Percentiles rank a stretch among this genome's conserved stretches.
Evolutionary conservation across 75 land plant species (phyloP).

Genomic region (Cunninghamia lanceolata): DNA sequence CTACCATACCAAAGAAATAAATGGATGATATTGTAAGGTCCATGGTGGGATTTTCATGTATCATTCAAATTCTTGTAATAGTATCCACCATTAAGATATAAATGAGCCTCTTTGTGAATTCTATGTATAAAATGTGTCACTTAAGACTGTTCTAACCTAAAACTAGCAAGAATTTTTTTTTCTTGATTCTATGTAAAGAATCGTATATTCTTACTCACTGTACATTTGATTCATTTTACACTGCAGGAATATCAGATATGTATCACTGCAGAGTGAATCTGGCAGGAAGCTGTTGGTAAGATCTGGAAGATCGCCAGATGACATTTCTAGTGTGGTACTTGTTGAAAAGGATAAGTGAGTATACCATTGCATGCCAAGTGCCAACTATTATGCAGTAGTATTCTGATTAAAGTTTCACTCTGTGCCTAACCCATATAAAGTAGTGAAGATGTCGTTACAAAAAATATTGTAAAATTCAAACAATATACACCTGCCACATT

Average conservation of each 20-base stretch:
- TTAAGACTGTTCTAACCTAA: neutral
- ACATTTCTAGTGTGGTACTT: constrained; percentile 93
- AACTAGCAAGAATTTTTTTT: neutral
- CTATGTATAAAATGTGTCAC: neutral
- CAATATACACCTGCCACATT: neutral
- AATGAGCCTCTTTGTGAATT: neutral
- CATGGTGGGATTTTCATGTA: neutral
- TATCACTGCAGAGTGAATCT: constrained; percentile 84
- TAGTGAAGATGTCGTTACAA: neutral
- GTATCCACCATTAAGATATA: neutral
- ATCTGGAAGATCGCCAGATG: constrained; percentile 86
- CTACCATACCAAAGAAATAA: neutral
- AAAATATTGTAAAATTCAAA: neutral
- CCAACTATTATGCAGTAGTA: neutral
- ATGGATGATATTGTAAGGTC: neutral
- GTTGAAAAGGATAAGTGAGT: constrained; percentile 80
- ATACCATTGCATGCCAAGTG: neutral
- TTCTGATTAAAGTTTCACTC: neutral
- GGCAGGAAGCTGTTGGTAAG: constrained; percentile 75
- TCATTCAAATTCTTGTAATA: neutral
- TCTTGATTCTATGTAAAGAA: neutral
- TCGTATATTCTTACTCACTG: neutral
- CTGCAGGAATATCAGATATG: constrained; percentile 66
- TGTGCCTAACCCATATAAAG: neutral
- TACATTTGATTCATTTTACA: neutral